A percentile compares a stretch with the other conserved stretches of the same genome.
Evolutionary conservation across 305 asterid genomes (phyloP).

Genomic region (Solanum hybrid): DNA sequence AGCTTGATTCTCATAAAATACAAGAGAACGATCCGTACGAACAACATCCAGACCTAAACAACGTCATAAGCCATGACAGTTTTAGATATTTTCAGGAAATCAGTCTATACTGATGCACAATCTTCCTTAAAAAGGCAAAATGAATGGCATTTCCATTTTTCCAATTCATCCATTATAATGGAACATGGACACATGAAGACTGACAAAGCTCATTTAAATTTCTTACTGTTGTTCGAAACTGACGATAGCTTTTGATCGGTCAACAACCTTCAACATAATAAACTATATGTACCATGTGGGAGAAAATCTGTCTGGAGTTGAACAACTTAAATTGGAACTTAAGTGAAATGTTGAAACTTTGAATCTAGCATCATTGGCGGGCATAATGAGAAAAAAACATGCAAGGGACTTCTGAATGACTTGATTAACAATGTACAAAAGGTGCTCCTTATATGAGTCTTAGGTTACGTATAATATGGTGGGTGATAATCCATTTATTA

Average conservation of each 20-base stretch:
- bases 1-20: conserved; percentile 63
- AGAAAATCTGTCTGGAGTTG: background rate
- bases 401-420: background rate
- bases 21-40: conserved; percentile 81
- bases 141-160: background rate
- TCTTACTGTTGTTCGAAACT: background rate
- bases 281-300: background rate
- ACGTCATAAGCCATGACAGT: background rate
- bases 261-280: background rate
- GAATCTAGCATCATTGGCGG: background rate
- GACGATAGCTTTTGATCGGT: background rate
- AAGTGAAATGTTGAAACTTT: background rate
- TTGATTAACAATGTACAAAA: background rate
- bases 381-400: background rate
- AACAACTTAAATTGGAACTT: background rate
- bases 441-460: background rate
- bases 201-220: background rate
- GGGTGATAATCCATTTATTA: background rate
- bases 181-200: background rate
- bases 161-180: background rate
- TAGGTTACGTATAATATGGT: background rate
- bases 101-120: background rate
- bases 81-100: background rate
- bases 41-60: conserved; percentile 76
- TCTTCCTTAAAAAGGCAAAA: background rate